Evolutionary conservation across 495 filamentous ascomycete species (phyloP).

Genomic region (Hypoxylon subgilvum): DNA sequence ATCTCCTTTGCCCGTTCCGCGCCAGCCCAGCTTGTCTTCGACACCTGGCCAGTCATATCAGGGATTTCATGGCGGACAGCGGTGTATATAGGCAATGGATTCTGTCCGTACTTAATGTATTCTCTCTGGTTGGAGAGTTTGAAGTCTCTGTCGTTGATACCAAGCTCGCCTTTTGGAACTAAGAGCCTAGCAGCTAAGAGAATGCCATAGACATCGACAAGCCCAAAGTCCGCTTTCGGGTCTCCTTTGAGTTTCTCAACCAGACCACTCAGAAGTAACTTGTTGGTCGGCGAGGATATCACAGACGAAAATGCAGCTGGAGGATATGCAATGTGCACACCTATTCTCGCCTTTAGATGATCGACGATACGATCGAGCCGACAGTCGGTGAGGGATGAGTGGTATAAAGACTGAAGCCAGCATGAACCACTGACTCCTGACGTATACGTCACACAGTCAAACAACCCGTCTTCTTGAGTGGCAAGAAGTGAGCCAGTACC

Average conservation of each 20-base stretch:
- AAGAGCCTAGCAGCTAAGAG: conserved; percentile 81
- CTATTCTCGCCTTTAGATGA: conserved; percentile 84
- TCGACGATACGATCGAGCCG: conserved; percentile 71
- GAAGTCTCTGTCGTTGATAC: conserved; percentile 74
- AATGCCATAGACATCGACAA: conserved; percentile 91
- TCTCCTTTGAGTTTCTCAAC: conserved; percentile 90
- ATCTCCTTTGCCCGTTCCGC: conserved; percentile 62
- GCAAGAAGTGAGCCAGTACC: conserved; percentile 84
- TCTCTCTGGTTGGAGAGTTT: conserved; percentile 84
- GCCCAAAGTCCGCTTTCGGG: conserved; percentile 77
- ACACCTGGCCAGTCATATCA: conserved; percentile 52
- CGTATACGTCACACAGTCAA: conserved; percentile 92
- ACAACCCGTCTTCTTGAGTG: conserved; percentile 80
- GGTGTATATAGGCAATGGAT: conserved; percentile 92
- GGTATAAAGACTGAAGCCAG: conserved; percentile 89
- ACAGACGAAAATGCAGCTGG: conserved; percentile 78
- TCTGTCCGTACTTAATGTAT: conserved; percentile 73
- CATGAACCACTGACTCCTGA: conserved; percentile 94
- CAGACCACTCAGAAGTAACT: conserved; percentile 83
- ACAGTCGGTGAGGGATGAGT: conserved; percentile 75
- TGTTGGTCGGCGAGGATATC: conserved; percentile 85
- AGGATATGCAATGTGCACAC: conserved; percentile 89
- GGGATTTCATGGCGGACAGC: conserved; percentile 98
- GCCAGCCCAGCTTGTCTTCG: conserved; percentile 49
- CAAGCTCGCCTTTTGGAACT: conserved; percentile 83